These are phyloP conservation scores for Ilex paraguariensis DNA, from an alignment of 305 asterid species.

Conservation along the genomic window DNA sequence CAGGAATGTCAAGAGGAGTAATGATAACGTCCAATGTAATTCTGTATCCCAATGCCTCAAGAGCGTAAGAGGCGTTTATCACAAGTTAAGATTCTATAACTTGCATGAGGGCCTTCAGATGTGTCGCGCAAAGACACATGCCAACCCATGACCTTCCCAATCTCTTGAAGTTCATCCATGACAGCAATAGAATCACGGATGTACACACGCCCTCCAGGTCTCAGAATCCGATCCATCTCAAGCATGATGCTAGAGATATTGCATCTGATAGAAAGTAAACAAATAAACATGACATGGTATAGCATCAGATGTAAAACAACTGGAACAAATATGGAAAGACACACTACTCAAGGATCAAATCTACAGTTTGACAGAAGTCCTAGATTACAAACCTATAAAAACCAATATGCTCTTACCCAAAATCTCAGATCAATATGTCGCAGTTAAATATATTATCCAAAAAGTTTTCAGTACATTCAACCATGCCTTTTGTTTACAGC, in stretches of 20 bases:
- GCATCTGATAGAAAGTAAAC: conserved; percentile 43
- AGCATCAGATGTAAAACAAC: too few relatives aligned
- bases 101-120: conserved; percentile 82
- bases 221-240: conserved; percentile 82
- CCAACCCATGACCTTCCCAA: conserved; percentile 77
- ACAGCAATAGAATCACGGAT: conserved; percentile 65
- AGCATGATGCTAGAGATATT: conserved; percentile 67
- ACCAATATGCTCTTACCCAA: too few relatives aligned
- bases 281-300: too few relatives aligned
- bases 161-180: conserved; percentile 69
- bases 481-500: too few relatives aligned
- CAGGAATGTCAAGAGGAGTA: neutral
- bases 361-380: too few relatives aligned
- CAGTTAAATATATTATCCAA: too few relatives aligned
- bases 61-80: conserved; percentile 51
- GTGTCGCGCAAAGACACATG: conserved; percentile 58
- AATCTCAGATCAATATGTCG: too few relatives aligned
- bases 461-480: too few relatives aligned
- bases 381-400: too few relatives aligned
- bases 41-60: conserved; percentile 11
- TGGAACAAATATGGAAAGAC: too few relatives aligned
- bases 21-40: too few relatives aligned
- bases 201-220: conserved; percentile 75
- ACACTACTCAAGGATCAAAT: too few relatives aligned
- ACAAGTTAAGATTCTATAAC: conserved; percentile 53